Evolutionary conservation across 345 rosid species (phyloP), one percentile per base, ranked within the genome.

Genomic region (Pistacia vera): DNA sequence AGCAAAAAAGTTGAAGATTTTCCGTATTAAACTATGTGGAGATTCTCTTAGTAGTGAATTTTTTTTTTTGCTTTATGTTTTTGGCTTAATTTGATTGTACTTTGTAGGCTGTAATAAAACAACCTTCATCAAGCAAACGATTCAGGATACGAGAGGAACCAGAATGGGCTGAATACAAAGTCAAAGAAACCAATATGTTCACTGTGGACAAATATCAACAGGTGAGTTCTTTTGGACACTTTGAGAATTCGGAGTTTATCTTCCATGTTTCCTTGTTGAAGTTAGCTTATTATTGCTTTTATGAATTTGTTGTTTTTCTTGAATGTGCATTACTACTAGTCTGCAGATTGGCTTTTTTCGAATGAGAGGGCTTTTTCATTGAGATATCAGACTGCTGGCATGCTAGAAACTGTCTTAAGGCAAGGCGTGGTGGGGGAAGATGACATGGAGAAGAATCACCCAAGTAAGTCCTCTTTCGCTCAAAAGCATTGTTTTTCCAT

Each of bases 391-490:
- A 90, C 96, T 2, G 98, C 97, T 76, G 97, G 97, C 74, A 93
- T 95, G 97, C 78, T 93, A 68, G 98, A 95, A 74, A 86, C 86
- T 0, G 92, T 90, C 1, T 71, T 93, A 80, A 90, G 99, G 83
- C 91, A 90, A 83, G 98, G 99, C 14, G 98, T 93, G 68, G 85
- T 93, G 1, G 99, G 99, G 63, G 98, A 95, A 82, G 97, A 95
- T 81, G 99, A 95, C 81, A 93, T n/a, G 99, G 88, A 66, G 99
- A 93, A 83, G 96, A 90, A 70, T 92, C 89, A 72, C 99, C 98
- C 49, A 91, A 87, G 99, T 89, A 71, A 87, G 85, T 82, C 57
- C 79, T 66, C 65, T 36, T 11, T 25, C n/a, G 57, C 25, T 68
- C 28, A 41, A 9, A 38, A 72, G 41, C 46, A 33, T 64, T 46